phyloP scores from a whole-genome alignment of 345 rosid genomes.

The Clarkia xantiana region DNA sequence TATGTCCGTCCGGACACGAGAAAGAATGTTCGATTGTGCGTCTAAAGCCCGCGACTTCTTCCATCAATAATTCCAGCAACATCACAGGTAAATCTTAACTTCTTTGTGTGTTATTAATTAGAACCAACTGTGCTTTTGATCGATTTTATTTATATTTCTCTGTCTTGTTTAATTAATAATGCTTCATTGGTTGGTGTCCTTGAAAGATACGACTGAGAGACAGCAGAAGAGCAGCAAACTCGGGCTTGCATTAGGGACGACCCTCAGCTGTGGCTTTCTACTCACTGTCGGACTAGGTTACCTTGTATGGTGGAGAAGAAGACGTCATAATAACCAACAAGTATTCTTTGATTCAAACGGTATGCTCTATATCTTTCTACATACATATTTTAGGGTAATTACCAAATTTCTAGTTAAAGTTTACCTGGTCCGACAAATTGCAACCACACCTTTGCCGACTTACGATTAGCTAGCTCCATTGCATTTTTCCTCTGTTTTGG shows the following conservation, averaged over 20 bases:
- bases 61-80: constrained; percentile 19
- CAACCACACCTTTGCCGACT: too few species aligned
- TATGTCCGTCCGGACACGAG: constrained; percentile 48
- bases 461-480: too few species aligned
- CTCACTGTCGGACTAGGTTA: constrained; percentile 49
- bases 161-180: constrained; percentile 7
- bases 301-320: constrained; percentile 70
- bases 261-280: constrained; percentile 50
- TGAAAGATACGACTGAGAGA: constrained; percentile 36
- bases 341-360: constrained; percentile 83
- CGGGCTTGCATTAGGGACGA: constrained; percentile 57
- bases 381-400: constrained; percentile 38
- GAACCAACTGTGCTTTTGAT: neutral
- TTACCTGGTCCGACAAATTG: too few species aligned
- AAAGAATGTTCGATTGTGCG: constrained; percentile 49
- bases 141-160: neutral
- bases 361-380: constrained; percentile 13
- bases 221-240: constrained; percentile 35
- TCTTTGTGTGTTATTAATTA: too few species aligned
- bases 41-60: constrained; percentile 26
- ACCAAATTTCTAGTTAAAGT: too few species aligned
- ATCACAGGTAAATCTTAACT: constrained; percentile 35
- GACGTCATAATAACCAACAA: constrained; percentile 43
- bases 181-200: constrained; percentile 6
- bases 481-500: too few species aligned